Base-by-base conservation (phyloP, 2,329 filamentous ascomycete genomes). In the Coniella vitis region DNA sequence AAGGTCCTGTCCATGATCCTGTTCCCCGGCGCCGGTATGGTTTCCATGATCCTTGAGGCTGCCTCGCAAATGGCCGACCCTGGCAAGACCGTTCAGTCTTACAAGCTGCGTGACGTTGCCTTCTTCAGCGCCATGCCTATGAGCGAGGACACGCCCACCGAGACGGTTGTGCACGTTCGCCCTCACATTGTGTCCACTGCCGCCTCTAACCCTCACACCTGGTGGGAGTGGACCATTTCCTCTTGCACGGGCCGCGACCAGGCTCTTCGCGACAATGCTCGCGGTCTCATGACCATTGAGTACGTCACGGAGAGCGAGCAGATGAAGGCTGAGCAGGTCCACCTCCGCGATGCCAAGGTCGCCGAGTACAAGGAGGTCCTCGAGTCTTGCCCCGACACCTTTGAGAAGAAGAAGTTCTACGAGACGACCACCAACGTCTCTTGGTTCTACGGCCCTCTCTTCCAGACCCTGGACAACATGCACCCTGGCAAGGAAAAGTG, bases 391-490 rank as follows among this genome's bases (percentile, higher is more conserved):
- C 49, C 49, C 16, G 49, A 51, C 40, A 51, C 45, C 3, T 38
- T 51, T 9, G 37, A 41, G 20, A 51, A 51, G 36, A 17, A 42
- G n/a, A 46, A 51, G 13, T 51, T 51, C 31, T 51, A 51, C 49
- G 45, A 38, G 17, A 32, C 41, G 25, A 45, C 39, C 12, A 43
- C 49, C 40, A 51, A 51, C 25, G 46, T 48, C 37, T 48, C 45
- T 9, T 51, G 45, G 45, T 44, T 48, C 43, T 78, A 78, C 47
- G 75, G 75, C 0, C 61, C 68, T 1, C 58, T 68, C 3, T 78
- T 78, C 56, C 72, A 69, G 44, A 78, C 77, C 49, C 67, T 78
- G 22, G 56, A 51, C 3, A 59, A 61, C 14, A 56, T 65, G 3
- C 55, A 65, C 12, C 69, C 62, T 22, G 59, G 65, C 1, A 51